phyloP scores from a whole-genome alignment of 345 rosid species.

The Diplotaxis tenuifolia region DNA sequence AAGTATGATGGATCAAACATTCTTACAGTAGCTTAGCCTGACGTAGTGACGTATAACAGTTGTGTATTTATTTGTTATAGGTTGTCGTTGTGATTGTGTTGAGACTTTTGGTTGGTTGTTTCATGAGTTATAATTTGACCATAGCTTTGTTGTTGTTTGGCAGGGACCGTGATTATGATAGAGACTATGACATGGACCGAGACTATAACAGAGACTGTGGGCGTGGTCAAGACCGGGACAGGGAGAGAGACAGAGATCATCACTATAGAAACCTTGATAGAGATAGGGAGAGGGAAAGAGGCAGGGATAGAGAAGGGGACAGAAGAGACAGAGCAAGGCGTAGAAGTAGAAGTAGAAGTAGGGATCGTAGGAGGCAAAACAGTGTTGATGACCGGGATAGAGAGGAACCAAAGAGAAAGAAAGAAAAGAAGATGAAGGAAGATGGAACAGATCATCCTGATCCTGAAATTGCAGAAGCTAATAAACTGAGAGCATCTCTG shows the following conservation, averaged over 20 bases:
- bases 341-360: slow-evolving; percentile 63
- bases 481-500: slow-evolving; percentile 67
- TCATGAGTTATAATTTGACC: not conserved
- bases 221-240: slow-evolving; percentile 50
- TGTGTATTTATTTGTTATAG: not conserved
- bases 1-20: slow-evolving; percentile 95
- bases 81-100: slow-evolving; percentile 2
- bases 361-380: slow-evolving; percentile 72
- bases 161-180: slow-evolving; percentile 62
- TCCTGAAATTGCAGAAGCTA: slow-evolving; percentile 92
- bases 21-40: slow-evolving; percentile 1
- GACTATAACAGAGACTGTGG: slow-evolving; percentile 56
- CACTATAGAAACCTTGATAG: slow-evolving; percentile 61
- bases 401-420: slow-evolving; percentile 69
- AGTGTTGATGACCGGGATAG: slow-evolving; percentile 31
- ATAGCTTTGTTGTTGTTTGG: not conserved
- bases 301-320: slow-evolving; percentile 56
- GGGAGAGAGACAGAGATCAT: slow-evolving; percentile 71
- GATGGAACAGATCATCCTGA: slow-evolving; percentile 85
- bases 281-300: slow-evolving; percentile 63
- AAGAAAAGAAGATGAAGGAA: slow-evolving; percentile 67
- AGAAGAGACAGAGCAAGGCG: slow-evolving; percentile 61
- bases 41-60: not conserved
- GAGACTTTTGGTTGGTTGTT: not conserved
- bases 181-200: slow-evolving; percentile 54